Base-by-base conservation (phyloP, 2,329 filamentous ascomycete species). In the Fusarium pseudograminearum region DNA sequence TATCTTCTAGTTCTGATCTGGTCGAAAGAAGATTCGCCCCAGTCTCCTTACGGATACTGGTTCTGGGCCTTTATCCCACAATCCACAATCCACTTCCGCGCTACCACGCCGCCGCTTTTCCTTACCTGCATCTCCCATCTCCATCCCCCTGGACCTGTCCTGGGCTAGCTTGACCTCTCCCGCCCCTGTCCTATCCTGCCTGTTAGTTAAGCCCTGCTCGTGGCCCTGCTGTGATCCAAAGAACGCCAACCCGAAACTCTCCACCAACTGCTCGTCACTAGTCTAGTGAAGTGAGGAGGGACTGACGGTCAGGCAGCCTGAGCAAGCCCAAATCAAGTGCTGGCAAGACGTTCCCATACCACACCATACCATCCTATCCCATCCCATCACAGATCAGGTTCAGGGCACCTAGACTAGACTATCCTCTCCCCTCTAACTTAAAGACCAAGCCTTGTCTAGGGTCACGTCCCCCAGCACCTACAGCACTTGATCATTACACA, bases 191-290 rank as follows among this genome's bases (percentile, higher is more conserved):
- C 24, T 34, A 26, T 45, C 59, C 46, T 44, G 34, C 64, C 71
- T 74, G 73, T 57, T 56, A 50, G 69, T 62, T 61, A 31, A 48
- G 65, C 65, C 69, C 68, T 66, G 64, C 30, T 54, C 58, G 56
- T 71, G 53, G 65, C 61, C 72, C 72, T 74, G 73, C 65, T 65
- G 71, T 74, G 63, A 74, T 74, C 70, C 72, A 72, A 73, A 69
- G 57, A 73, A 61, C 68, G 70, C 70, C 71, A 74, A 72, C 68
- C 56, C 70, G 64, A 74, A 67, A 66, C 63, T 67, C 68, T 73
- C 72, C 71, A 67, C 71, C 64, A 68, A 70, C 61, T 72, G 61
- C 54, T 73, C 62, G 58, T 65, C 60, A 63, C 67, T 69, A 62
- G 57, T 44, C 36, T 59, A 41, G 52, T 41, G 31, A 33, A 38